These are phyloP conservation scores for Leccinum barrowsii DNA, from an alignment of 768 basidiomycete genomes.

Conservation along the genomic window DNA sequence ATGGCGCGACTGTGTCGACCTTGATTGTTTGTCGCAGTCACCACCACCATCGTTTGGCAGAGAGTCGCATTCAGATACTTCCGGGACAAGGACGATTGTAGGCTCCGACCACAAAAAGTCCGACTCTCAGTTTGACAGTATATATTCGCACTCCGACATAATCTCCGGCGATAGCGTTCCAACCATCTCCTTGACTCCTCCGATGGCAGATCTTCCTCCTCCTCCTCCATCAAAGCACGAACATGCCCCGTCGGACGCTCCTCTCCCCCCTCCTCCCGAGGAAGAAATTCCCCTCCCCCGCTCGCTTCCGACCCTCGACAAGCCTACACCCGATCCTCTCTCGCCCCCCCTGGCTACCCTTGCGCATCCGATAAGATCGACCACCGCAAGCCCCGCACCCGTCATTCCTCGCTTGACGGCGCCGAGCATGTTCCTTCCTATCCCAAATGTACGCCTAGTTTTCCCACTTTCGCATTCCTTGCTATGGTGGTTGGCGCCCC, in stretches of 20 bases:
- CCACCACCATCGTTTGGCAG: conserved; percentile 2
- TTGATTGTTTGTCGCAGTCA: conserved; percentile 6
- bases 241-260: background rate
- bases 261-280: background rate
- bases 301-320: conserved; percentile 39
- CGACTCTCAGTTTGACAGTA: background rate
- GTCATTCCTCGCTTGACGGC: conserved; percentile 64
- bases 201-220: conserved; percentile 7
- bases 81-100: conserved; percentile 21
- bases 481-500: conserved; percentile 53
- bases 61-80: conserved; percentile 13
- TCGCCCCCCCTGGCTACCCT: conserved; percentile 32
- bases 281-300: conserved; percentile 41
- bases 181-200: background rate
- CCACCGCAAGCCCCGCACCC: conserved; percentile 14
- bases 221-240: conserved; percentile 4
- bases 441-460: conserved; percentile 74
- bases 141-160: conserved; percentile 12
- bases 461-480: conserved; percentile 46
- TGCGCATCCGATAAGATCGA: conserved; percentile 24
- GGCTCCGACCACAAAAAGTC: background rate
- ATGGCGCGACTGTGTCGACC: background rate
- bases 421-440: conserved; percentile 83
- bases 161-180: background rate
- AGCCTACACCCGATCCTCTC: conserved; percentile 46